Evolutionary conservation across 768 basidiomycete genomes (phyloP).

Genomic region (Boletus sp.): DNA sequence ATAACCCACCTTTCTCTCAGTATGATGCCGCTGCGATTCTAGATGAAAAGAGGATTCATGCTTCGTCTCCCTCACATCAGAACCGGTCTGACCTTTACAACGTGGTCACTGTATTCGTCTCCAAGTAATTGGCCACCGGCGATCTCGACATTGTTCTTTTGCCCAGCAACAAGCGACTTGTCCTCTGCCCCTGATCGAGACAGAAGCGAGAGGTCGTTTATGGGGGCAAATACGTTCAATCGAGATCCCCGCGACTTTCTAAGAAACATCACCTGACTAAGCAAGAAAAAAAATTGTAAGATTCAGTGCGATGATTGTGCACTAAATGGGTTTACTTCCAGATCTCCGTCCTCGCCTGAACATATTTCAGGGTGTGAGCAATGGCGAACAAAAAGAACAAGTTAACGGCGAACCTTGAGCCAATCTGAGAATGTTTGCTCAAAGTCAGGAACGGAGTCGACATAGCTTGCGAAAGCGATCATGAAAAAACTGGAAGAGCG

Average conservation of each 20-base stretch:
- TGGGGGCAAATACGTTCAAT: slow-evolving; percentile 87
- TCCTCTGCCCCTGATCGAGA: slow-evolving; percentile 64
- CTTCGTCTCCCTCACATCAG: not conserved
- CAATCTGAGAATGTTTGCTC: slow-evolving; percentile 77
- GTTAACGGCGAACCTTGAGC: slow-evolving; percentile 57
- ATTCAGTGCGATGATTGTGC: not conserved
- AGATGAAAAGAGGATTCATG: not conserved
- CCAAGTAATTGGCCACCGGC: slow-evolving; percentile 83
- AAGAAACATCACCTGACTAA: slow-evolving; percentile 81
- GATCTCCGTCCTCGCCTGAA: slow-evolving; percentile 77
- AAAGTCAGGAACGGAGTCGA: slow-evolving; percentile 64
- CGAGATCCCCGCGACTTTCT: slow-evolving; percentile 77
- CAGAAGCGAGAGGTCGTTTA: slow-evolving; percentile 80
- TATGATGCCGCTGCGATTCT: slow-evolving; percentile 94
- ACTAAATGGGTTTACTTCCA: slow-evolving; percentile 66
- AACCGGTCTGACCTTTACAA: slow-evolving; percentile 63
- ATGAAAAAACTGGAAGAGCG: slow-evolving; percentile 74
- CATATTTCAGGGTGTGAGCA: not conserved
- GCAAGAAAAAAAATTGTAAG: not conserved
- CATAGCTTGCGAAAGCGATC: slow-evolving; percentile 88
- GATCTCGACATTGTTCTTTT: slow-evolving; percentile 70
- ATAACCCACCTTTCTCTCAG: slow-evolving; percentile 72
- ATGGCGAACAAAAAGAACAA: not conserved
- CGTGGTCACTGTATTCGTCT: slow-evolving; percentile 94
- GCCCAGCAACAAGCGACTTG: slow-evolving; percentile 58